These are phyloP conservation scores for Sanghuangporus weigelae DNA, from an alignment of 1,284 basidiomycete species.

Conservation along the genomic window DNA sequence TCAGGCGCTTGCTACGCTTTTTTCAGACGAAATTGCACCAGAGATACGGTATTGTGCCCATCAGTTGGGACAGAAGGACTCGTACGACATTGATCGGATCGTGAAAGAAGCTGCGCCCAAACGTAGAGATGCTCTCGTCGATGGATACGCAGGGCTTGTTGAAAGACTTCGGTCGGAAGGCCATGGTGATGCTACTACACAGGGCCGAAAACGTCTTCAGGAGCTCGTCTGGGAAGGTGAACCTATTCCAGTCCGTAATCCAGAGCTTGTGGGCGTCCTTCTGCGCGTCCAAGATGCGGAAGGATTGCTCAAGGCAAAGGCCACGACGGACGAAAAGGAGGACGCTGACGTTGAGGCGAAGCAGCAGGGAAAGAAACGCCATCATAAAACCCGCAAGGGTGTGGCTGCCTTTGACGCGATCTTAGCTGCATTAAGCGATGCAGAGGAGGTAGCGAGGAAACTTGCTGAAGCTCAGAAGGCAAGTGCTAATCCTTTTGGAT, in stretches of 20 bases:
- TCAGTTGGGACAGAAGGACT: conserved; percentile 67
- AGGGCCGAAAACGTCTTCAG: conserved; percentile 49
- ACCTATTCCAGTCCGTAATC: conserved; percentile 81
- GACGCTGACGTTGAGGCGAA: conserved; percentile 23
- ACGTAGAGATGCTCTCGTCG: conserved; percentile 56
- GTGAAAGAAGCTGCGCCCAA: conserved; percentile 66
- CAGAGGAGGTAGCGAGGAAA: conserved; percentile 77
- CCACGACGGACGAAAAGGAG: conserved; percentile 22
- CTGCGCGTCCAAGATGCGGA: conserved; percentile 81
- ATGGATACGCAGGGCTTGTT: conserved; percentile 59
- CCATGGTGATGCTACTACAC: conserved; percentile 32
- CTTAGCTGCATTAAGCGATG: conserved; percentile 79
- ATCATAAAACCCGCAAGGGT: conserved; percentile 56
- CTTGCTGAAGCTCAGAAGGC: conserved; percentile 79
- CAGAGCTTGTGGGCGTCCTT: conserved; percentile 87
- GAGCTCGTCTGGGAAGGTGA: conserved; percentile 78
- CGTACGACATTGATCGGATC: conserved; percentile 81
- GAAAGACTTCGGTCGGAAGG: conserved; percentile 45
- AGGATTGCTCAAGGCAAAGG: conserved; percentile 37
- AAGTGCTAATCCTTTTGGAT: conserved; percentile 20
- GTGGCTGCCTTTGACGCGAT: conserved; percentile 83
- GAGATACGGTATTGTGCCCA: conserved; percentile 93
- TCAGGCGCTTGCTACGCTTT: conserved; percentile 83
- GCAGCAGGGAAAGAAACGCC: conserved; percentile 38
- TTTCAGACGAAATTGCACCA: conserved; percentile 84